Base-by-base conservation (phyloP, 495 filamentous ascomycete genomes). In the Xylaria nigripes region DNA sequence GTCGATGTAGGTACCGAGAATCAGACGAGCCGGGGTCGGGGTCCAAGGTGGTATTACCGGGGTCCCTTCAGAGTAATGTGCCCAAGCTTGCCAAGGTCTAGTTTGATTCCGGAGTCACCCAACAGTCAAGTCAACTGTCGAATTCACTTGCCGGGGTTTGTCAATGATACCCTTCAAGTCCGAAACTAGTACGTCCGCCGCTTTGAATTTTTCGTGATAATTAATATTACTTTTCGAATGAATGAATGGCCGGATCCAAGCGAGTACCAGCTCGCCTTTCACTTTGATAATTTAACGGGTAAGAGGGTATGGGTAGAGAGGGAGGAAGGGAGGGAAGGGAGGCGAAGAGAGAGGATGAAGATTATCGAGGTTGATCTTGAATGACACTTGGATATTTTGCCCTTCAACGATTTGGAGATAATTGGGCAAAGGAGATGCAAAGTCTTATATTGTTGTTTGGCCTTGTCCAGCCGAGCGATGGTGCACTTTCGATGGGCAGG, bases 211-310 rank as follows among this genome's bases (percentile, higher is more conserved):
- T 12, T 5, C 55, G 64, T 67, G 56, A 63, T 63, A 56, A 63
- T 61, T 63, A 68, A 57, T 71, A 74, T 75, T 75, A 74, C 47
- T 55, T 42, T 65, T 68, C 60, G 71, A 76, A 68, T 66, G 74
- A 77, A 68, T 72, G 75, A 36, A 15, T 71, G 75, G 69, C 72
- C 67, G 68, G 70, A 72, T 76, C 63, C 60, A 61, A 74, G 73
- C 74, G 76, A 78, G 75, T 71, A 61, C 75, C 75, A 63, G 75
- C 73, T 78, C 75, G 75, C 72, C 65, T 68, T 67, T 69, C 61
- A 63, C 63, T 51, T 68, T 69, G 68, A 68, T 70, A 68, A 58
- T 65, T 59, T 64, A 61, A 65, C 54, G 62, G 40, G 38, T 50
- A 29, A 54, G 50, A 58, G 51, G 56, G 51, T 43, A 48, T 50